A percentile compares a stretch with the other conserved stretches of the same genome.
Evolutionary conservation across 345 rosid species (phyloP).

Genomic region (Kandelia obovata): DNA sequence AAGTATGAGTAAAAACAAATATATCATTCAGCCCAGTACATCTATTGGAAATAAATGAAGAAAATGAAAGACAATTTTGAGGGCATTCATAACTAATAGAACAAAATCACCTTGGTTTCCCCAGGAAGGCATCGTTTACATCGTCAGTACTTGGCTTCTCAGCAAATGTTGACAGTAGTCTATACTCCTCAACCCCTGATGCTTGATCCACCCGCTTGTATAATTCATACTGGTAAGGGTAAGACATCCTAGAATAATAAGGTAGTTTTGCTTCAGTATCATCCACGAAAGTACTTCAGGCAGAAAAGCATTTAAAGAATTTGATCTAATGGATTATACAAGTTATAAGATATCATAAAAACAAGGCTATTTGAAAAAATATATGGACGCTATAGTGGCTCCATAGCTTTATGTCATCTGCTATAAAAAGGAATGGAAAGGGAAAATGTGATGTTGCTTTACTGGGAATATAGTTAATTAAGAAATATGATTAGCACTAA

Average conservation of each 20-base stretch:
- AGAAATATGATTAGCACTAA: no score
- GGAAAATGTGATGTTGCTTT: no score
- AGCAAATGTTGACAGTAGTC: slow-evolving; percentile 48
- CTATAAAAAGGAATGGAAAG: no score
- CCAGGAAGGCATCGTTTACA: slow-evolving; percentile 69
- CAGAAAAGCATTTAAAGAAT: not conserved
- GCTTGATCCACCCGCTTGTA: slow-evolving; percentile 66
- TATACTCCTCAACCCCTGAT: slow-evolving; percentile 58
- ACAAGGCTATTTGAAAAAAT: no score
- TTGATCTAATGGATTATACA: no score
- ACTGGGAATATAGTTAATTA: no score
- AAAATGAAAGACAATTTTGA: not conserved
- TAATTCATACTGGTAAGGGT: slow-evolving; percentile 58
- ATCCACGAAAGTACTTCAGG: not conserved
- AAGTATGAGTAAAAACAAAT: not conserved
- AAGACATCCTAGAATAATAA: slow-evolving; percentile 57
- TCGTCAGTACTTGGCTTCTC: slow-evolving; percentile 64
- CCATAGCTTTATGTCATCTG: no score
- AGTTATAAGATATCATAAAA: no score
- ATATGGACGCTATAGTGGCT: no score
- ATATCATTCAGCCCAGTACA: not conserved
- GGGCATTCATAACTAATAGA: no score
- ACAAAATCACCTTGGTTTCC: slow-evolving; percentile 45
- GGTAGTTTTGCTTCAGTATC: not conserved
- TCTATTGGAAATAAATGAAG: not conserved